These are phyloP conservation scores for Erodium texanum DNA, from an alignment of 441 rosid species.

Conservation along the genomic window DNA sequence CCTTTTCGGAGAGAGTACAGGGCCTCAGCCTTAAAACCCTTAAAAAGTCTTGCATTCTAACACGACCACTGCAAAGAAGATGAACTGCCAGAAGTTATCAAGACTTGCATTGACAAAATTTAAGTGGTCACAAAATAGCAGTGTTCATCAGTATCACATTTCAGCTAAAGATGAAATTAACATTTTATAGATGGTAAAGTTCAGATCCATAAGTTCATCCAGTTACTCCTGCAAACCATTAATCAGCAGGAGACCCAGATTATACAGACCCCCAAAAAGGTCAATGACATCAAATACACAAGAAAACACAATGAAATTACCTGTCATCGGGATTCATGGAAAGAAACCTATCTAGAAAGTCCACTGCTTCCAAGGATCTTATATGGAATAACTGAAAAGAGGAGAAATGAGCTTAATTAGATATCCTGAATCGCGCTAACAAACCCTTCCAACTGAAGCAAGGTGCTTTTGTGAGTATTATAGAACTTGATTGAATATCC, in stretches of 20 bases:
- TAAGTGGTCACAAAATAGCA: slow-evolving; percentile 6
- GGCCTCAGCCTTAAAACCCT: slow-evolving; percentile 49
- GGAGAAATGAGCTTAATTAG: not conserved
- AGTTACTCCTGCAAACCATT: no score
- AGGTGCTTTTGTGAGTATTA: not conserved
- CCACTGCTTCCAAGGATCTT: slow-evolving; percentile 65
- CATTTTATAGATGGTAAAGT: no score
- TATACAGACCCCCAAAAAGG: not conserved
- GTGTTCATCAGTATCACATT: not conserved
- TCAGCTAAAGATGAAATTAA: not conserved
- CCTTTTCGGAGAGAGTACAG: slow-evolving; percentile 62
- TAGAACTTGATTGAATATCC: not conserved
- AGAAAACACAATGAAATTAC: slow-evolving; percentile 28
- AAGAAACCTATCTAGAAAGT: slow-evolving; percentile 64
- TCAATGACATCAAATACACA: slow-evolving; percentile 2
- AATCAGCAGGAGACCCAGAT: no score
- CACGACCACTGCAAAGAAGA: slow-evolving; percentile 58
- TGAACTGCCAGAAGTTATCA: not conserved
- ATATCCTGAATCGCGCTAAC: not conserved
- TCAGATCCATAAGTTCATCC: no score
- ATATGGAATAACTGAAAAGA: slow-evolving; percentile 60
- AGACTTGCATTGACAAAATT: not conserved
- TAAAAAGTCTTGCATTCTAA: slow-evolving; percentile 46
- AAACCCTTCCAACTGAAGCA: not conserved
- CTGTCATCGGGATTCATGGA: slow-evolving; percentile 80